Conservation (phyloP, 2,329 filamentous ascomycete genomes). For the Claviceps sorghi region DNA sequence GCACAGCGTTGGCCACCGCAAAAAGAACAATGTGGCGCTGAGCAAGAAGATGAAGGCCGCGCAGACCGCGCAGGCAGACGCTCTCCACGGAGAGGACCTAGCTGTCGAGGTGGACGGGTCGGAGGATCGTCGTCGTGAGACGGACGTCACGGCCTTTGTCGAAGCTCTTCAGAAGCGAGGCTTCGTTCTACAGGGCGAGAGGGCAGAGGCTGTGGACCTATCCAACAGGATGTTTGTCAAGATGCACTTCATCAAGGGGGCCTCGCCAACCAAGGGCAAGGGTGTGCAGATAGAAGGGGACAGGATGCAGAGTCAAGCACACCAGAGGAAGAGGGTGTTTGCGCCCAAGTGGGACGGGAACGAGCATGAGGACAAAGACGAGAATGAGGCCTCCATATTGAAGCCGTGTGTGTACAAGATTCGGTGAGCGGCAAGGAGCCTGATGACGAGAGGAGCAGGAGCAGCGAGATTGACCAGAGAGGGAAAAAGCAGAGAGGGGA, state of each 20-base stretch:
- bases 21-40: constrained; percentile 28
- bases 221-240: constrained; percentile 97
- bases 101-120: constrained; percentile 58
- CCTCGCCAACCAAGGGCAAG: constrained; percentile 61
- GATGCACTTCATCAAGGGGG: constrained; percentile 87
- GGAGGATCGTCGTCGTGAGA: constrained; percentile 52
- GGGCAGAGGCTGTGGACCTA: constrained; percentile 52
- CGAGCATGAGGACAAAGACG: constrained; percentile 44
- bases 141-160: constrained; percentile 76
- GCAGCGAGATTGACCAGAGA: background rate
- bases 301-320: constrained; percentile 24
- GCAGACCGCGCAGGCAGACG: constrained; percentile 27
- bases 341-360: constrained; percentile 33
- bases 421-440: constrained; percentile 31
- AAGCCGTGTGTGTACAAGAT: constrained; percentile 97
- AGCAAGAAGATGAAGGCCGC: constrained; percentile 33
- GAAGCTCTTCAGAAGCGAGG: constrained; percentile 68
- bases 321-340: constrained; percentile 38
- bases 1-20: constrained; percentile 59
- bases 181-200: constrained; percentile 63
- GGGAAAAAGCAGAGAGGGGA: background rate
- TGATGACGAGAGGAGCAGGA: background rate
- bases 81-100: constrained; percentile 38
- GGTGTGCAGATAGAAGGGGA: constrained; percentile 40
- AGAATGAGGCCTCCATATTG: constrained; percentile 50